Base-by-base conservation (phyloP, 148 eudicot species). In the Diospyros lotus region DNA sequence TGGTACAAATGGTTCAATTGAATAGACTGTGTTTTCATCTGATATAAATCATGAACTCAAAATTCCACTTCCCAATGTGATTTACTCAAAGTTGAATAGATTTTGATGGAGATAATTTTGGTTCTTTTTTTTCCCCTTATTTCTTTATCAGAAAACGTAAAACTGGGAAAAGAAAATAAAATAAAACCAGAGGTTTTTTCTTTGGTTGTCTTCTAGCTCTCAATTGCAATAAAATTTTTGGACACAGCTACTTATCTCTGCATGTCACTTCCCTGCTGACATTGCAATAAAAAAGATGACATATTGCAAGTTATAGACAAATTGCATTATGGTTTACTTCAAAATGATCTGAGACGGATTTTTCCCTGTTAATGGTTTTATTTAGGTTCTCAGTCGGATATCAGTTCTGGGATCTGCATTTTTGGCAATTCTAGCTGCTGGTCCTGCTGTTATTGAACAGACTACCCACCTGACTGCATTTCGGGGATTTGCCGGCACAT, bases 401-500 rank as follows among this genome's bases (percentile, higher is more conserved):
- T 96, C 99, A 51, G 99, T 96, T 68, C 84, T 96, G 28, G 99
- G 99, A 45, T 96, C 99, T 1, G 88, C 70, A 18, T 93, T 96
- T 83, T 82, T 96, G 89, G 99, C 97, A 4, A 80, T 96, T 78
- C 86, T 96, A 13, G 98, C 98, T 4, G 99, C 95, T 14, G 98
- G 99, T 53, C 99, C 97, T 9, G 93, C 99, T 1, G 78, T 96
- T 60, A 90, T 93, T 13, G 98, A 93, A 76, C 98, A 93, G 83
- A 85, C 82, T 42, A 91, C 97, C 18, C 98, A 96, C 77, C 88
- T 93, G 48, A 89, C 99, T 3, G 99, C 98, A 17, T 96, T 93
- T 53, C 83, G 98, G 63, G 99, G 98, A 63, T 96, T 96, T 53
- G 98, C 97, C 0, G 99, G 98, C 71, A 93, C 99, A 0, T 96